A percentile compares a stretch with the other conserved stretches of the same genome.
Evolutionary conservation across 805 yeast genomes (phyloP).

Genomic region (Lachancea sp.): DNA sequence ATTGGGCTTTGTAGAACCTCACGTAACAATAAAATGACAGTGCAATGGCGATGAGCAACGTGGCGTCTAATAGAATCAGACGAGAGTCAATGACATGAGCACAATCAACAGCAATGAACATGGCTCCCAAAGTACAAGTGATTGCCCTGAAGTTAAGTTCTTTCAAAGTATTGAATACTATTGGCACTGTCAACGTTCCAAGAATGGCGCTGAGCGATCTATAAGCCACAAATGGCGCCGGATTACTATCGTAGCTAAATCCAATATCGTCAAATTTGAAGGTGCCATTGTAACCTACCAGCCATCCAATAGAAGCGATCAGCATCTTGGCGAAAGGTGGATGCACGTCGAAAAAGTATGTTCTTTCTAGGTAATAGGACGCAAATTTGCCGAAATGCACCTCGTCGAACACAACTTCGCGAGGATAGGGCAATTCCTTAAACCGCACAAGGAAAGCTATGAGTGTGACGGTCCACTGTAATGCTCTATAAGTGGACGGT

Average conservation of each 20-base stretch:
- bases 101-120: constrained; percentile 76
- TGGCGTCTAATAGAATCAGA: constrained; percentile 85
- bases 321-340: constrained; percentile 96
- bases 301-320: constrained; percentile 84
- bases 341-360: constrained; percentile 93
- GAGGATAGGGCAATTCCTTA: constrained; percentile 54
- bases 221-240: constrained; percentile 81
- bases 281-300: constrained; percentile 85
- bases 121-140: constrained; percentile 70
- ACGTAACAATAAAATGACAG: constrained; percentile 71
- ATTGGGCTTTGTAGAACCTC: constrained; percentile 62
- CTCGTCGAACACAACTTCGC: constrained; percentile 78
- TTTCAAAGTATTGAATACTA: constrained; percentile 78
- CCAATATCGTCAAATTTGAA: constrained; percentile 92
- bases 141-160: constrained; percentile 74
- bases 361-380: constrained; percentile 76
- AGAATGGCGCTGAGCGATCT: constrained; percentile 74
- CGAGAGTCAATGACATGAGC: constrained; percentile 90
- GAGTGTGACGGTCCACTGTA: constrained; percentile 54
- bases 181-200: constrained; percentile 76
- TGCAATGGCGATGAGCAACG: constrained; percentile 78
- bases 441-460: constrained; percentile 64
- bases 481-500: constrained; percentile 37
- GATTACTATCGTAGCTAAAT: constrained; percentile 64
- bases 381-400: constrained; percentile 86